Evolutionary conservation across 2,329 filamentous ascomycete species (phyloP).

Genomic region (Setomelanomma holmii): DNA sequence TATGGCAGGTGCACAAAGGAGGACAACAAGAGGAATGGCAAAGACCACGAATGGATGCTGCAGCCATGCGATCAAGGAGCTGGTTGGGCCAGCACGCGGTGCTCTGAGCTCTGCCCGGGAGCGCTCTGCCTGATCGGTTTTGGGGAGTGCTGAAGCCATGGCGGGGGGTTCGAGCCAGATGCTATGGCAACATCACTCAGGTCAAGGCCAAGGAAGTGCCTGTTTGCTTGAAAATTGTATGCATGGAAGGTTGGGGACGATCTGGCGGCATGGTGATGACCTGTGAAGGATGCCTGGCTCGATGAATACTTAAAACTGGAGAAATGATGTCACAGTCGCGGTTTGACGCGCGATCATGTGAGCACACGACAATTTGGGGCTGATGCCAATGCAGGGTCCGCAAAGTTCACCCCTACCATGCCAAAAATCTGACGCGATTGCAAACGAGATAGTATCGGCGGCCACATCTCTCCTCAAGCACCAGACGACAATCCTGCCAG

Average conservation of each 20-base stretch:
- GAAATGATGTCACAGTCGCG: neutral
- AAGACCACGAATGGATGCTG: conserved; percentile 16
- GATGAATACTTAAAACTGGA: too few species aligned
- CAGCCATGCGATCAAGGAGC: conserved; percentile 6
- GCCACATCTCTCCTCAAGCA: too few species aligned
- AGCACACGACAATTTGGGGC: conserved; percentile 4
- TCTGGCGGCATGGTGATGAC: too few species aligned
- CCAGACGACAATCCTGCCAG: too few species aligned
- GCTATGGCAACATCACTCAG: too few species aligned
- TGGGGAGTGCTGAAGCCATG: neutral
- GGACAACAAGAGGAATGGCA: conserved; percentile 6
- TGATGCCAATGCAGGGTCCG: conserved; percentile 5
- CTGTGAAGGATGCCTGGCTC: too few species aligned
- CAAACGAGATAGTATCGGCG: too few species aligned
- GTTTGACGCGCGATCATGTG: conserved; percentile 19
- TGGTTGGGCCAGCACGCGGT: neutral
- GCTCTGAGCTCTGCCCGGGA: neutral
- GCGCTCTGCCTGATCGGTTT: neutral
- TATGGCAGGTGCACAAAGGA: conserved; percentile 6
- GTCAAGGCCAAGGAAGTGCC: too few species aligned
- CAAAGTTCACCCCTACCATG: conserved; percentile 10
- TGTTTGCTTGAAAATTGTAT: too few species aligned
- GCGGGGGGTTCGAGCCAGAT: too few species aligned
- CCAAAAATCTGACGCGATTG: neutral
- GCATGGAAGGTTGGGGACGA: too few species aligned